Conservation (phyloP, 2,329 filamentous ascomycete species). For the Phialophora chinensis region DNA sequence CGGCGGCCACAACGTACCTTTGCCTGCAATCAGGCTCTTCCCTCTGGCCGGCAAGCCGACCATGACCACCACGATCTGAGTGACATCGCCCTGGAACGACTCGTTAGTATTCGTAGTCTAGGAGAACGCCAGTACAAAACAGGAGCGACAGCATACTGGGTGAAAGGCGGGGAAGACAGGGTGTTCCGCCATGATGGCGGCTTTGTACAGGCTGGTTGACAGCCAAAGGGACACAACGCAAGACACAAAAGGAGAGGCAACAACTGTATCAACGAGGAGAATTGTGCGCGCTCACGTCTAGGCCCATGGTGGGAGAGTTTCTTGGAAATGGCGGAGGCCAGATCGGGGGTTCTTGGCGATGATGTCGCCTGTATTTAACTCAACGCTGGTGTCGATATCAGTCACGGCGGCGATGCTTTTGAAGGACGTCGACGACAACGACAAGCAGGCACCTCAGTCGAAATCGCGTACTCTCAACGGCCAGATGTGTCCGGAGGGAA, state of each 20-base stretch:
- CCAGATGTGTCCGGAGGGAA: background rate
- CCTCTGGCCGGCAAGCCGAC: slow-evolving; percentile 93
- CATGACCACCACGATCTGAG: slow-evolving; percentile 98
- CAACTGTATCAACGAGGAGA: slow-evolving; percentile 21
- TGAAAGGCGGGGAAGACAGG: background rate
- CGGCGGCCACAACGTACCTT: slow-evolving; percentile 64
- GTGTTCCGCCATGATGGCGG: background rate
- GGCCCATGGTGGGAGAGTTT: slow-evolving; percentile 16
- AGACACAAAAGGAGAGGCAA: background rate
- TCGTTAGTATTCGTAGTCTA: slow-evolving; percentile 25
- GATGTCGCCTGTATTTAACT: background rate
- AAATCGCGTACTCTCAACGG: background rate
- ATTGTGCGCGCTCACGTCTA: slow-evolving; percentile 22
- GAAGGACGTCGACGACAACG: background rate
- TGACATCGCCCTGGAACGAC: slow-evolving; percentile 67
- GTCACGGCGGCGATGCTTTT: background rate
- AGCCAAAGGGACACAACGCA: background rate
- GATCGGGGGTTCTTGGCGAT: background rate
- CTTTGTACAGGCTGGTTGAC: background rate
- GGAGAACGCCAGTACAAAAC: slow-evolving; percentile 7
- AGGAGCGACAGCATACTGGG: background rate
- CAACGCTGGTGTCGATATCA: background rate
- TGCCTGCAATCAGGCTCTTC: slow-evolving; percentile 97
- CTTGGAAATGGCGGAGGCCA: background rate
- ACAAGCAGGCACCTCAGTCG: background rate